Evolutionary conservation across 2,329 filamentous ascomycete genomes (phyloP).

Genomic region (Diaporthe amygdali): DNA sequence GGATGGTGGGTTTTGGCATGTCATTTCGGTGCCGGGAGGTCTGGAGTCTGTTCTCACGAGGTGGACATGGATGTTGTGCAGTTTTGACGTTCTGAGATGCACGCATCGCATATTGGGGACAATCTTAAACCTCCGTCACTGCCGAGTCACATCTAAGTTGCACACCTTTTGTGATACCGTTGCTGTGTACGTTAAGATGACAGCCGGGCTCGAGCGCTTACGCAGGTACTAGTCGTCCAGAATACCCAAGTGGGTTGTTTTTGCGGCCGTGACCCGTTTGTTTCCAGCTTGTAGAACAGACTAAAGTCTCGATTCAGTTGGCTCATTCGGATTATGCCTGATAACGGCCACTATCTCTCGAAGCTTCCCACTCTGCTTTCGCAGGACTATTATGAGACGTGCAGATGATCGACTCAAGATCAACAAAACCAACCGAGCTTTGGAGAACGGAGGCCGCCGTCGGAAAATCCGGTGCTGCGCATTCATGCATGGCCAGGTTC

Average conservation of each 20-base stretch:
- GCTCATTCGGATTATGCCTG: too few relatives aligned
- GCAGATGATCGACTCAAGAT: slow-evolving; percentile 5
- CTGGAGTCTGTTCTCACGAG: background rate
- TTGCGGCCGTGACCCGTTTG: background rate
- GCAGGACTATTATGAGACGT: background rate
- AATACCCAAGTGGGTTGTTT: background rate
- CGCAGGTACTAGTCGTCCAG: background rate
- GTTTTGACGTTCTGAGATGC: background rate
- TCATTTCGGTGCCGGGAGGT: background rate
- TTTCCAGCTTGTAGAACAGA: background rate
- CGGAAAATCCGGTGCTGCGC: background rate
- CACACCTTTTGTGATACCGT: background rate
- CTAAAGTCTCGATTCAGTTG: background rate
- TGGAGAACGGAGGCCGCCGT: slow-evolving; percentile 6
- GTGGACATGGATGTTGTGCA: slow-evolving; percentile 2
- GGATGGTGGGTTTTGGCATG: background rate
- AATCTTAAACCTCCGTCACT: slow-evolving; percentile 15
- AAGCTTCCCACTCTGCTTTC: background rate
- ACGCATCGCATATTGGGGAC: slow-evolving; percentile 12
- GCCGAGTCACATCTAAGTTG: slow-evolving; percentile 8
- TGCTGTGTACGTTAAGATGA: background rate
- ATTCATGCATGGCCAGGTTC: slow-evolving; percentile 5
- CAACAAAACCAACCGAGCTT: background rate
- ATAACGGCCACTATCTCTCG: background rate
- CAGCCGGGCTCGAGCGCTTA: background rate